These are phyloP conservation scores for Dictyostelium purpureum DNA, from an alignment of 78 protist species.

Conservation along the genomic window DNA sequence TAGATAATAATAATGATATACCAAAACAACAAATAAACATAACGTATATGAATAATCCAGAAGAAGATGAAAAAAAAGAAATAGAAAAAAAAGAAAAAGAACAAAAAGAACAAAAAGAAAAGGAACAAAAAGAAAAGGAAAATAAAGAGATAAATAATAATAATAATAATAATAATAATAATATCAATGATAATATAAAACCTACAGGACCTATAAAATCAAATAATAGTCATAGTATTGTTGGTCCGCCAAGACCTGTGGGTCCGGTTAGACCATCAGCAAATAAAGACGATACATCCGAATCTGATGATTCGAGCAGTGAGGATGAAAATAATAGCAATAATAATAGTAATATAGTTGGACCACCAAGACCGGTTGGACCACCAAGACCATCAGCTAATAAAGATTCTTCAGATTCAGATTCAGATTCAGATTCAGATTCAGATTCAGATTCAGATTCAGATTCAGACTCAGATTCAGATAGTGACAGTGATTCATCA, in stretches of 20 bases:
- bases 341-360: background rate
- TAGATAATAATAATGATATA: background rate
- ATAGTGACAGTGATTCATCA: background rate
- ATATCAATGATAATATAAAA: background rate
- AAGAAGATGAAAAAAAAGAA: too few relatives aligned
- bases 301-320: background rate
- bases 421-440: background rate
- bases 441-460: background rate
- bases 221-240: background rate
- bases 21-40: background rate
- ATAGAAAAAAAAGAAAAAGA: background rate
- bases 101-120: background rate
- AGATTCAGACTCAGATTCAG: background rate
- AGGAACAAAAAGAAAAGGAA: too few relatives aligned
- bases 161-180: background rate
- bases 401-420: background rate
- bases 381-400: constrained; percentile 15
- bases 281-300: background rate
- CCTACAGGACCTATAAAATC: background rate
- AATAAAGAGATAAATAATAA: background rate
- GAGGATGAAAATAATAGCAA: background rate
- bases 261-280: background rate
- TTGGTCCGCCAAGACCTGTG: background rate
- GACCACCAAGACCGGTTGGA: background rate
- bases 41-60: background rate